Conservation (phyloP, 1,139 yeast genomes). For the Geotrichum restrictum region DNA sequence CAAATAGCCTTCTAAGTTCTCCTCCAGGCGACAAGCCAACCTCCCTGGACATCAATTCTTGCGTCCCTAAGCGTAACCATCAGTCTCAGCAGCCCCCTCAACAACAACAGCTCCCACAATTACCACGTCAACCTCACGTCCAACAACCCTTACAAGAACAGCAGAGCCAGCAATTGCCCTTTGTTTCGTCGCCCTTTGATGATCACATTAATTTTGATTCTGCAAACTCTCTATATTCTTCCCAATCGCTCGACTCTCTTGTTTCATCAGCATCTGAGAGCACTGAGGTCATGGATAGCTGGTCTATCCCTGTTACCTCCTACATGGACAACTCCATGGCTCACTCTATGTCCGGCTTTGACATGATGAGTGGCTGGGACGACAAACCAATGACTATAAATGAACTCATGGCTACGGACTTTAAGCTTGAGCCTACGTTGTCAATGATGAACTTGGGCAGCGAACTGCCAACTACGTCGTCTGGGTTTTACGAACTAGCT, state of each 20-base stretch:
- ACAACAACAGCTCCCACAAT: not conserved
- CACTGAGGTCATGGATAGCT: not conserved
- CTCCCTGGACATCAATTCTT: not conserved
- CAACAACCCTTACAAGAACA: not conserved
- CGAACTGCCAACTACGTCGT: not conserved
- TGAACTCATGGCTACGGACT: slow-evolving; percentile 14
- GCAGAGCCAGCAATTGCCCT: not conserved
- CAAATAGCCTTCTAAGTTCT: not conserved
- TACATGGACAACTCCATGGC: not conserved
- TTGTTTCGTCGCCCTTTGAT: not conserved
- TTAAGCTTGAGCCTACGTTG: slow-evolving; percentile 13
- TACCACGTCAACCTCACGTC: not conserved
- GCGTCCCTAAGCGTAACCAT: not conserved
- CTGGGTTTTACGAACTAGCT: slow-evolving; percentile 1
- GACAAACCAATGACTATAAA: slow-evolving; percentile 14
- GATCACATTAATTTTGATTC: not conserved
- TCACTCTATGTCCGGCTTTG: not conserved
- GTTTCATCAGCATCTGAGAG: not conserved
- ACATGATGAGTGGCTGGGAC: not conserved
- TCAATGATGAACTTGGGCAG: slow-evolving; percentile 7
- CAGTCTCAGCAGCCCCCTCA: not conserved
- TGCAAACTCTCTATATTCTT: not conserved
- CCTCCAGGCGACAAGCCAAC: not conserved
- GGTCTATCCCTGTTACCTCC: slow-evolving; percentile 4
- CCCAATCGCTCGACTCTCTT: not conserved